Conservation (phyloP, 1,284 basidiomycete species). For the Cutaneotrichosporon sp. region DNA sequence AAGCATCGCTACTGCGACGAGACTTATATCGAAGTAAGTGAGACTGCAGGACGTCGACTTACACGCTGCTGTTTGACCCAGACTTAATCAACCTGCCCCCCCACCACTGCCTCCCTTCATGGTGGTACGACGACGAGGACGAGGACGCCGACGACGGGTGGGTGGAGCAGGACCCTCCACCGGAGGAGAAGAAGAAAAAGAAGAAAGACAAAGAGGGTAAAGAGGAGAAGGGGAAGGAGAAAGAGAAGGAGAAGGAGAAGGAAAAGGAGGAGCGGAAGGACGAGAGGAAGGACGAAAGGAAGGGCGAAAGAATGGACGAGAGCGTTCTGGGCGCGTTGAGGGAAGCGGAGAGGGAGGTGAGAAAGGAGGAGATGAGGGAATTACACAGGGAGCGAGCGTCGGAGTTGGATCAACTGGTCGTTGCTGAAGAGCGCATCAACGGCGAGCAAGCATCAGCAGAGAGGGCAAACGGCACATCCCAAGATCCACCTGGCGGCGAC, state of each 20-base stretch:
- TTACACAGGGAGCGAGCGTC: no score
- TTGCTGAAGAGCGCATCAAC: no score
- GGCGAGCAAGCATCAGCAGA: no score
- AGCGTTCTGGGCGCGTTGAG: no score
- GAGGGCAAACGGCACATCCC: no score
- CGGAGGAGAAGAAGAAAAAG: constrained; percentile 19
- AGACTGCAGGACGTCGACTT: not conserved
- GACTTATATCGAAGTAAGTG: constrained; percentile 46
- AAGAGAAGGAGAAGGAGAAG: constrained; percentile 1
- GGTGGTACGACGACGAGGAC: constrained; percentile 24
- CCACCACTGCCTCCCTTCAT: constrained; percentile 27
- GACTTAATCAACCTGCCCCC: constrained; percentile 43
- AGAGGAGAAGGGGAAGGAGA: not conserved
- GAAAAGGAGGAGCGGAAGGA: constrained; percentile 2
- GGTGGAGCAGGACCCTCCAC: constrained; percentile 18
- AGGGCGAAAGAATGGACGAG: no score
- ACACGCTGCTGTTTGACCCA: constrained; percentile 40
- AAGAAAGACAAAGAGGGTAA: constrained; percentile 12
- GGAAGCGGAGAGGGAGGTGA: no score
- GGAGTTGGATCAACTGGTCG: no score
- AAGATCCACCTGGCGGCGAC: no score
- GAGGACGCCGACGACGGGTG: constrained; percentile 14
- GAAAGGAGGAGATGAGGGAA: no score
- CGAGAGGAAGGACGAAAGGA: constrained; percentile 2
- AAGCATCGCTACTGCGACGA: constrained; percentile 47